phyloP scores from a whole-genome alignment of 768 basidiomycete species.

The Hirschioporus abietinus region DNA sequence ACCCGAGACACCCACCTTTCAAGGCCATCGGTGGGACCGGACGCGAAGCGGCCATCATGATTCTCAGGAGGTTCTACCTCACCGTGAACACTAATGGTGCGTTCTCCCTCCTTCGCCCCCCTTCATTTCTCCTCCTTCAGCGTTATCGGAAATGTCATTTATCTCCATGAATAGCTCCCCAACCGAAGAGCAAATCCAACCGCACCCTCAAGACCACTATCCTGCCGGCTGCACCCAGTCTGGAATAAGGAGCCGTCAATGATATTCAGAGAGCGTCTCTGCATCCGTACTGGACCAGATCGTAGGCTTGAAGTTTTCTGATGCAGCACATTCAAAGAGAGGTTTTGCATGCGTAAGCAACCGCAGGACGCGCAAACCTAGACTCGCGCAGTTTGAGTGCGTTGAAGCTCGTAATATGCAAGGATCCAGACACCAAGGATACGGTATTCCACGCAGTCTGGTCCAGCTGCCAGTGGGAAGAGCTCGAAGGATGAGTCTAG shows the following conservation, averaged over 20 bases:
- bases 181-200: constrained; percentile 82
- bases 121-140: background rate
- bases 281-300: too few species aligned
- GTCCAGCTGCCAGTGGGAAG: background rate
- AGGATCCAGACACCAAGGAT: background rate
- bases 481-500: background rate
- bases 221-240: constrained; percentile 8
- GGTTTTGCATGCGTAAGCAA: too few species aligned
- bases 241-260: background rate
- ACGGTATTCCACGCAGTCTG: background rate
- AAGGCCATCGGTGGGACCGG: constrained; percentile 68
- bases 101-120: constrained; percentile 12
- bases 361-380: too few species aligned
- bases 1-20: constrained; percentile 74
- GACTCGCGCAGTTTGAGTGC: background rate
- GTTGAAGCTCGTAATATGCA: background rate
- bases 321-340: too few species aligned
- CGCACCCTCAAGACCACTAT: constrained; percentile 85
- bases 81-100: constrained; percentile 90
- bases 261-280: background rate
- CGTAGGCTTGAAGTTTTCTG: too few species aligned
- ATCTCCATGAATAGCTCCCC: constrained; percentile 55
- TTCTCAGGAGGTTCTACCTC: constrained; percentile 83
- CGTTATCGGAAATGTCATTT: background rate
- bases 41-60: constrained; percentile 82